Evolutionary conservation across 176 grass and related monocot genomes (phyloP).

Genomic region (Oryza glaberrima): DNA sequence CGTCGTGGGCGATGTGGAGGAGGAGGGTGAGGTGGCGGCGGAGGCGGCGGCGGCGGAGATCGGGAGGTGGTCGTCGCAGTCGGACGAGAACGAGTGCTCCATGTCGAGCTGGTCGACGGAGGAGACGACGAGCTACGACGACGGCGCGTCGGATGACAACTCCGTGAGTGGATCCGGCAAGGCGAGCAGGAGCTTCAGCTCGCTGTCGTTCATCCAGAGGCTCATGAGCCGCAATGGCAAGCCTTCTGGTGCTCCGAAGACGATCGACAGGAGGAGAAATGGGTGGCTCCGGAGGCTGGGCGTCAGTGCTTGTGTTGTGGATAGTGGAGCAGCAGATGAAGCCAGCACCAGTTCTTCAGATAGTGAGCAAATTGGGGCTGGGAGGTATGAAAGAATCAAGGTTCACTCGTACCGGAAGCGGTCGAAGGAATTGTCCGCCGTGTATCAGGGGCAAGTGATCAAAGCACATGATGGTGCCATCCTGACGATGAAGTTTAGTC

Average conservation of each 20-base stretch:
- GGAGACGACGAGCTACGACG: conserved; percentile 46
- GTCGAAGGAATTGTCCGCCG: conserved; percentile 76
- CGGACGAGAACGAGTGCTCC: conserved; percentile 56
- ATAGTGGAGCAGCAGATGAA: conserved; percentile 49
- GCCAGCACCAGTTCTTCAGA: conserved; percentile 53
- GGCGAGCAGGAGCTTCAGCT: conserved; percentile 52
- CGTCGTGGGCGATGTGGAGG: not conserved
- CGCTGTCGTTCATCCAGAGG: conserved; percentile 45
- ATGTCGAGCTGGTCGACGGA: conserved; percentile 66
- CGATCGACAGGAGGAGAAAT: conserved; percentile 52
- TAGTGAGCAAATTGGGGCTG: conserved; percentile 43
- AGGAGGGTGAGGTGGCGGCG: conserved; percentile 23
- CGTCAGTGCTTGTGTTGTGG: conserved; percentile 38
- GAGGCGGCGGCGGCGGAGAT: conserved; percentile 20
- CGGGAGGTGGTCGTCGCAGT: conserved; percentile 41
- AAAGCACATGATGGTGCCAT: conserved; percentile 89
- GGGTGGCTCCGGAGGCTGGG: conserved; percentile 79
- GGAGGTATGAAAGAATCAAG: conserved; percentile 62
- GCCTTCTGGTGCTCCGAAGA: conserved; percentile 37
- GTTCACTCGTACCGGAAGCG: conserved; percentile 59
- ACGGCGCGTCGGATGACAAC: conserved; percentile 47
- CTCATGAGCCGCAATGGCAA: conserved; percentile 50
- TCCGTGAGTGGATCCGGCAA: conserved; percentile 54
- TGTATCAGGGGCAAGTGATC: conserved; percentile 76
- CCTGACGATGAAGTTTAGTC: conserved; percentile 88